Evolutionary conservation across 2,329 filamentous ascomycete species (phyloP).

Genomic region (Drechslera avenae): DNA sequence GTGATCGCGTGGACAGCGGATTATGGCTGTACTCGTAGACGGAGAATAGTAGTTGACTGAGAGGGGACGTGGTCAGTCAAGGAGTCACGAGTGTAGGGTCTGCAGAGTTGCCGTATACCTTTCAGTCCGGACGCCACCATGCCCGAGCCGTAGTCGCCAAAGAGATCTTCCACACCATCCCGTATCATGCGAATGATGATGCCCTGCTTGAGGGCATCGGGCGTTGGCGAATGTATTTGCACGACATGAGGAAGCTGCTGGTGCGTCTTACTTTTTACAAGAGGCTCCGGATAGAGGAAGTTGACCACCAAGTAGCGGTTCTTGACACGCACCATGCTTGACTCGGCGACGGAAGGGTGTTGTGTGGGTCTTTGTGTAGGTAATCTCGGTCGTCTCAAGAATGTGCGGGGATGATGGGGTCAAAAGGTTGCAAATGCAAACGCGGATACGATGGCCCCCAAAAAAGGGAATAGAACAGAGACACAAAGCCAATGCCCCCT

Average conservation of each 20-base stretch:
- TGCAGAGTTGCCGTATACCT: constrained; percentile 54
- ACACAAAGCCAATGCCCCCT: background rate
- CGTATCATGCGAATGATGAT: constrained; percentile 69
- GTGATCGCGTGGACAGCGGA: constrained; percentile 80
- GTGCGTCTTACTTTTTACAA: constrained; percentile 38
- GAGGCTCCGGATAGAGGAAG: constrained; percentile 78
- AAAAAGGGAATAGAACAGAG: too few relatives aligned
- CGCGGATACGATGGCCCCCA: too few relatives aligned
- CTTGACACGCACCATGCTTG: constrained; percentile 90
- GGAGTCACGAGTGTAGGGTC: background rate
- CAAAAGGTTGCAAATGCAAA: too few relatives aligned
- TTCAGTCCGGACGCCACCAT: constrained; percentile 71
- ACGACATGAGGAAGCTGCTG: constrained; percentile 63
- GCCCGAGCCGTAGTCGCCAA: constrained; percentile 84
- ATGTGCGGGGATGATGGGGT: background rate
- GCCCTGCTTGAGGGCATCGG: constrained; percentile 69
- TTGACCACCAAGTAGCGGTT: constrained; percentile 95
- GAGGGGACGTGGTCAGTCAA: background rate
- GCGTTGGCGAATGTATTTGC: constrained; percentile 78
- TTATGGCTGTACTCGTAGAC: constrained; percentile 92
- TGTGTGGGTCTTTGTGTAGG: too few relatives aligned
- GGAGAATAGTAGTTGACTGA: constrained; percentile 89
- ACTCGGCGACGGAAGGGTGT: background rate
- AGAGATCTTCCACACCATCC: constrained; percentile 43
- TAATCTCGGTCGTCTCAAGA: background rate